Evolutionary conservation across 176 grass and related monocot species (phyloP).

Genomic region (Echinochloa phyllopogon): DNA sequence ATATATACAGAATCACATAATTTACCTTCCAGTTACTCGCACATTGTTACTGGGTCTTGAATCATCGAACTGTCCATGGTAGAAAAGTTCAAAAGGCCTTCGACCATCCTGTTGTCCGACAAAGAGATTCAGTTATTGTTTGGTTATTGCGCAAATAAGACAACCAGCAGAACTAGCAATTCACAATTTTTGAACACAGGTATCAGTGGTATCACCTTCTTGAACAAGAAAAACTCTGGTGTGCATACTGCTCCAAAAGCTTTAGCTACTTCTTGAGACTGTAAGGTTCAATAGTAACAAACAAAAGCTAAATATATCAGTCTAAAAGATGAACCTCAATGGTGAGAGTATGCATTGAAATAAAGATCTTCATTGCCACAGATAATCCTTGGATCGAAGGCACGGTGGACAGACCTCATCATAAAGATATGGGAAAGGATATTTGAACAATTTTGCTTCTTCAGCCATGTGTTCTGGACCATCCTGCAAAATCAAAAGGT

Average conservation of each 20-base stretch:
- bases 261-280: slow-evolving; percentile 91
- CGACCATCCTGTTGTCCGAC: slow-evolving; percentile 59
- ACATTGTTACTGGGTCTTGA: slow-evolving; percentile 85
- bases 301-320: not conserved
- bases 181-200: not conserved
- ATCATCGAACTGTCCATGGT: slow-evolving; percentile 94
- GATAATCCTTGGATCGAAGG: not conserved
- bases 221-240: slow-evolving; percentile 92
- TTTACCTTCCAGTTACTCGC: slow-evolving; percentile 79
- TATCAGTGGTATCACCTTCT: slow-evolving; percentile 58
- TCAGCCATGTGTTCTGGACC: slow-evolving; percentile 80
- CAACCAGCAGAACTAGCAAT: not conserved
- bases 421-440: slow-evolving; percentile 87
- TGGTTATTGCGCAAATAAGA: not conserved
- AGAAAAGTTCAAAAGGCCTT: slow-evolving; percentile 87
- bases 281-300: not conserved
- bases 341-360: not conserved
- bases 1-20: not conserved
- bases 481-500: slow-evolving; percentile 56
- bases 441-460: slow-evolving; percentile 79
- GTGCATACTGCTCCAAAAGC: slow-evolving; percentile 91
- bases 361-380: not conserved
- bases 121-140: not conserved
- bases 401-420: slow-evolving; percentile 60
- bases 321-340: not conserved